Evolutionary conservation across 306 rosid species (phyloP), one percentile per base, ranked within the genome.

Genomic region (Cicer bijugum): DNA sequence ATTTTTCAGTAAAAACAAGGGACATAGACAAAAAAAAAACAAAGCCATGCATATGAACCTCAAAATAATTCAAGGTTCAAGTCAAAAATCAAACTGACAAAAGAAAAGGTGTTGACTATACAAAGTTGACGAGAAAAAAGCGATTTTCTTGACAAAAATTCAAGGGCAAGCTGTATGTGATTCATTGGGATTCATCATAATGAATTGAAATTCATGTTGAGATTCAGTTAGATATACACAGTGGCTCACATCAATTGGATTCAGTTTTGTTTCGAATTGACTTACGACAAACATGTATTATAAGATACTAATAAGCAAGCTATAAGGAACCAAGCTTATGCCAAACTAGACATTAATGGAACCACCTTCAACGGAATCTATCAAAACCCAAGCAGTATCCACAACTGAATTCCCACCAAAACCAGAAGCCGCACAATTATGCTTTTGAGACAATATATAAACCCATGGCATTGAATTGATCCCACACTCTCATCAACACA

Each of bases 381-480:
- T 7, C 42, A 62, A 71, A 58, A 71, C 17, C 69, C 75, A 56
- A 61, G 55, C 17, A 71, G 58, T 33, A 43, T 44, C 57, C 28
- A 64, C 68, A 17, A 56, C 68, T 39, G 16, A 72, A 64, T 45
- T 17, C 63, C 74, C 69, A 2, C 59, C 52, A 37, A 33, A 74
- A 74, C 47, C 38, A 71, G n/a, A 42, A 71, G 28, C 69, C 66
- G n/a, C 38, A 33, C 9, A 73, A 33, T 15, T 28, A 28, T 28
- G 35, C 8, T 63, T 64, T 64, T 15, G 72, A 20, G 42, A 67
- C 46, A 44, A n/a, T 33, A 20, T 43, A 56, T 28, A 58, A 72
- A 57, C 16, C 17, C 14, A 17, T 55, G 50, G 12, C 50, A 39
- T 70, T 39, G 39, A 69, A 15, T 16, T 50, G 60, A 69, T 6